Percentiles rank a stretch among this genome's conserved stretches.
Evolutionary conservation across 2,329 filamentous ascomycete species (phyloP).

Genomic region (Sarocladium strictum): DNA sequence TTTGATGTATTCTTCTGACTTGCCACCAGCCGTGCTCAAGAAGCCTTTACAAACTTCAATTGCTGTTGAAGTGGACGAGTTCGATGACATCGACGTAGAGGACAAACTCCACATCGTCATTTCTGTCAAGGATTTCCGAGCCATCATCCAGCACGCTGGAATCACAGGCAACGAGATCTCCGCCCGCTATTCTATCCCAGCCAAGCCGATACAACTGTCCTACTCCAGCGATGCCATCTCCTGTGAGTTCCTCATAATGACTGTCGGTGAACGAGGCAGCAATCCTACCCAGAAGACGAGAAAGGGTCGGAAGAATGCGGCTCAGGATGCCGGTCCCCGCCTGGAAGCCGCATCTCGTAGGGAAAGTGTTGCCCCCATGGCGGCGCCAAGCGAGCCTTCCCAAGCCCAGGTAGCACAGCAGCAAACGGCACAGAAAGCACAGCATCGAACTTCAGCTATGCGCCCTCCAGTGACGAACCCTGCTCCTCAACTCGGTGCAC

Average conservation of each 20-base stretch:
- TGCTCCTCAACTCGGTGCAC: conserved; percentile 27
- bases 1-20: neutral
- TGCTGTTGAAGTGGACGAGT: conserved; percentile 69
- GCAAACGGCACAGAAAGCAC: conserved; percentile 9
- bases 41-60: conserved; percentile 78
- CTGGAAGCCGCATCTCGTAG: conserved; percentile 44
- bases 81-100: conserved; percentile 68
- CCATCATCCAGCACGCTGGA: conserved; percentile 70
- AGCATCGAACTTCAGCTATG: conserved; percentile 18
- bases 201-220: conserved; percentile 64
- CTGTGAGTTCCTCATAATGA: conserved; percentile 79
- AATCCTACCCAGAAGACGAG: conserved; percentile 42
- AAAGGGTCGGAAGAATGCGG: conserved; percentile 32
- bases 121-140: conserved; percentile 76
- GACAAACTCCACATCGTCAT: conserved; percentile 74
- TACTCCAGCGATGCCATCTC: conserved; percentile 64
- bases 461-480: conserved; percentile 21
- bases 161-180: conserved; percentile 60
- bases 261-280: conserved; percentile 59
- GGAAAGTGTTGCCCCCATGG: conserved; percentile 31
- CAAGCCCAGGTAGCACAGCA: conserved; percentile 14
- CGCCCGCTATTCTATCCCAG: conserved; percentile 65
- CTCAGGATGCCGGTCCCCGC: conserved; percentile 29
- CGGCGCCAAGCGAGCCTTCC: conserved; percentile 21
- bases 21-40: conserved; percentile 59